Percentiles rank a stretch among this genome's conserved stretches.
These are phyloP conservation scores for Lasiodiplodia theobromae DNA, from an alignment of 2,329 filamentous ascomycete species.

Conservation along the genomic window DNA sequence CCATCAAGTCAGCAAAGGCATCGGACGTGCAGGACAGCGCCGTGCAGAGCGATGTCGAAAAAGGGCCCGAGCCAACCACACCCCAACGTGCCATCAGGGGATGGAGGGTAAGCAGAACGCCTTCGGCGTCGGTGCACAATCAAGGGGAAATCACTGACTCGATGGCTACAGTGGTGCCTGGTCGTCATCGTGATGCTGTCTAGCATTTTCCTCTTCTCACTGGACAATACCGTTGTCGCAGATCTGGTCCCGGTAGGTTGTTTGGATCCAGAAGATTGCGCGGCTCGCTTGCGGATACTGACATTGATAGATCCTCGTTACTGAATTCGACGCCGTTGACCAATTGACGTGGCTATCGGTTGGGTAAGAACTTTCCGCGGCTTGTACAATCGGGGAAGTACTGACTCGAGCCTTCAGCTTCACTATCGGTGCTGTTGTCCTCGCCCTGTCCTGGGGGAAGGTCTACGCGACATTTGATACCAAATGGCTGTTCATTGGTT, in stretches of 20 bases:
- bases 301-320: conserved; percentile 24
- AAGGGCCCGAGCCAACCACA: too few relatives aligned
- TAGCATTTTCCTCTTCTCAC: conserved; percentile 37
- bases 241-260: conserved; percentile 32
- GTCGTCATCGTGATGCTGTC: conserved; percentile 19
- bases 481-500: conserved; percentile 48
- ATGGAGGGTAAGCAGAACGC: too few relatives aligned
- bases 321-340: conserved; percentile 32
- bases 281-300: too few relatives aligned
- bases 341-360: conserved; percentile 39
- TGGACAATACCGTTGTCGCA: conserved; percentile 43
- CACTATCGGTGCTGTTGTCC: too few relatives aligned
- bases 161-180: conserved; percentile 23
- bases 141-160: too few relatives aligned
- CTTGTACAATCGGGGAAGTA: neutral
- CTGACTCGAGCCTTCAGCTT: too few relatives aligned
- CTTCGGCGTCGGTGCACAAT: too few relatives aligned
- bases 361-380: conserved; percentile 2
- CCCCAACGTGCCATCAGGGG: too few relatives aligned
- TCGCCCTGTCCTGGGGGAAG: conserved; percentile 37
- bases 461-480: conserved; percentile 53
- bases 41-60: too few relatives aligned
- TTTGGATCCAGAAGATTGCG: too few relatives aligned
- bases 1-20: too few relatives aligned
- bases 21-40: too few relatives aligned